A percentile compares a stretch with the other conserved stretches of the same genome.
These are phyloP conservation scores for Neonectria faginata DNA, from an alignment of 2,329 filamentous ascomycete species.

Conservation along the genomic window DNA sequence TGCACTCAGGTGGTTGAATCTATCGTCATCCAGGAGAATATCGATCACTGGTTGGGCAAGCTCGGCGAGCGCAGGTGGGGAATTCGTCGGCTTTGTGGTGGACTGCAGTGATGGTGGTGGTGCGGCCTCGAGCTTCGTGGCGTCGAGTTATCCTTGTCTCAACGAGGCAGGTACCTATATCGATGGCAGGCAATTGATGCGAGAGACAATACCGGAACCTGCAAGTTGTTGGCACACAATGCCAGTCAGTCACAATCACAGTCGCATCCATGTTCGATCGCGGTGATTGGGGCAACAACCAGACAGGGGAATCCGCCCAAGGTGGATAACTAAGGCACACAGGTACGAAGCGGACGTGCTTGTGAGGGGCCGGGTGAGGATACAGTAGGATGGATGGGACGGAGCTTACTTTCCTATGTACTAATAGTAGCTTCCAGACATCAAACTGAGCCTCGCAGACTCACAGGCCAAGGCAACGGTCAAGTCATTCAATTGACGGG, in stretches of 20 bases:
- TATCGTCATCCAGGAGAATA: neutral
- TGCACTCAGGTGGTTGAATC: slow-evolving; percentile 15
- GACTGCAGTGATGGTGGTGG: slow-evolving; percentile 8
- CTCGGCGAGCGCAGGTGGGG: slow-evolving; percentile 20
- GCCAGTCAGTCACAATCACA: slow-evolving; percentile 29
- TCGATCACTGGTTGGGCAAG: slow-evolving; percentile 6
- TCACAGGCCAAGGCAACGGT: neutral
- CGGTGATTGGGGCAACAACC: slow-evolving; percentile 20
- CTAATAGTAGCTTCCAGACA: neutral
- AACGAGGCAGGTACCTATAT: slow-evolving; percentile 17
- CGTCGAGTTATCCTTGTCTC: slow-evolving; percentile 25
- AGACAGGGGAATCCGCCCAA: slow-evolving; percentile 19
- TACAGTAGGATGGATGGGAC: slow-evolving; percentile 1
- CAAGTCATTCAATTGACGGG: no score
- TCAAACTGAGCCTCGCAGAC: neutral
- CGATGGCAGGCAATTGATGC: slow-evolving; percentile 12
- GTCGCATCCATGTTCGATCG: slow-evolving; percentile 21
- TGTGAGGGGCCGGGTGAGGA: slow-evolving; percentile 9
- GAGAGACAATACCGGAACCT: slow-evolving; percentile 22
- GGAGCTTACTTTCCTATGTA: neutral
- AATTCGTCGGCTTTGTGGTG: slow-evolving; percentile 10
- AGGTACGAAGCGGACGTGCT: slow-evolving; percentile 1
- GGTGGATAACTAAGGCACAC: slow-evolving; percentile 21
- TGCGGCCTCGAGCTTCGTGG: slow-evolving; percentile 21
- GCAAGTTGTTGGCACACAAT: slow-evolving; percentile 21